These are phyloP conservation scores for Vigna angularis DNA, from an alignment of 306 rosid species.

Conservation along the genomic window DNA sequence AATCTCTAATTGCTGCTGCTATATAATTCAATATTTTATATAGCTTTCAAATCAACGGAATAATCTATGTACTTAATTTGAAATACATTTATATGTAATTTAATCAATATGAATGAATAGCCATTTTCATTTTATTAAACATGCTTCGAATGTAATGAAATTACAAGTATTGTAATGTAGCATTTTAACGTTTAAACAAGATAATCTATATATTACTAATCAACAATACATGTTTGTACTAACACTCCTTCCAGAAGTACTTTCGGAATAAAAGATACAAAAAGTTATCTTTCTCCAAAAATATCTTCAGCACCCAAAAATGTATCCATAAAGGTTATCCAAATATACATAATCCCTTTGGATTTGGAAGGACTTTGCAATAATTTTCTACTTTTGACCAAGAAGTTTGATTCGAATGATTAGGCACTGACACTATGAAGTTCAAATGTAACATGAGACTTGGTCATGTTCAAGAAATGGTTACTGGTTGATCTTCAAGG, in stretches of 20 bases:
- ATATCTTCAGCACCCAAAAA: background rate
- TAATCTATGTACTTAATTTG: background rate
- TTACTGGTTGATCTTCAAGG: slow-evolving; percentile 57
- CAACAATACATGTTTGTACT: background rate
- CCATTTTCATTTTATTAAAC: background rate
- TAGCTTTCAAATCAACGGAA: background rate
- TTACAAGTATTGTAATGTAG: background rate
- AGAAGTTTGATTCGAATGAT: slow-evolving; percentile 5
- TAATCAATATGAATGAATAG: slow-evolving; percentile 14
- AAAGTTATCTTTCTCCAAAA: background rate
- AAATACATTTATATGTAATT: background rate
- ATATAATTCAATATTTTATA: background rate
- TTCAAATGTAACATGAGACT: background rate
- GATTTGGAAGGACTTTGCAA: background rate
- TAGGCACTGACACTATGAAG: background rate
- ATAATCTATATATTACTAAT: slow-evolving; percentile 35
- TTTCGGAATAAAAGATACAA: background rate
- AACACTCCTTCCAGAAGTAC: background rate
- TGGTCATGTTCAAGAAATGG: slow-evolving; percentile 37
- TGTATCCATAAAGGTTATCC: background rate
- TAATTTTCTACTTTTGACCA: background rate
- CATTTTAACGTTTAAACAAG: background rate
- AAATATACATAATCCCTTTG: background rate
- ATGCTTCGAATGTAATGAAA: background rate
- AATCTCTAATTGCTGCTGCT: background rate